phyloP scores from a whole-genome alignment of 768 basidiomycete genomes.

The Tephrocybe sp. region DNA sequence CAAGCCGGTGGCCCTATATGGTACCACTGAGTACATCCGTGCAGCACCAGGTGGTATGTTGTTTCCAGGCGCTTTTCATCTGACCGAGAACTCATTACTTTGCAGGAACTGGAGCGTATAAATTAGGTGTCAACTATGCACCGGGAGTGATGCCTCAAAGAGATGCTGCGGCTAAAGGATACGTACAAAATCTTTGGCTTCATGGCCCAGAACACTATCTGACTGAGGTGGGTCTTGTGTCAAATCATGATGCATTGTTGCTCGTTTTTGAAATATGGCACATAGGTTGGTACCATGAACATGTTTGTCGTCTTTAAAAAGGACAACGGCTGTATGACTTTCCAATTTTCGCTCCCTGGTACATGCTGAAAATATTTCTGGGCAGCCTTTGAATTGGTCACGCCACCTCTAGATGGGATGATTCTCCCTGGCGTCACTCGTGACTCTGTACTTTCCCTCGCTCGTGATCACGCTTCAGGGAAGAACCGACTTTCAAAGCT shows the following conservation, averaged over 20 bases:
- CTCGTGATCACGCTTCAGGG: slow-evolving; percentile 58
- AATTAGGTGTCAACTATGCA: slow-evolving; percentile 87
- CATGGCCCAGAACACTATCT: slow-evolving; percentile 66
- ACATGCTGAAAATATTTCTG: slow-evolving; percentile 15
- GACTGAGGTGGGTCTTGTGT: too few relatives aligned
- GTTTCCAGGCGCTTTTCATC: not conserved
- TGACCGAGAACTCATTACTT: not conserved
- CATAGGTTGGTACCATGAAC: slow-evolving; percentile 90
- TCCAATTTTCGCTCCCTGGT: not conserved
- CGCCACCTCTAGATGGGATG: slow-evolving; percentile 88
- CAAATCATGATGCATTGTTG: too few relatives aligned
- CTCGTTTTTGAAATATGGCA: too few relatives aligned
- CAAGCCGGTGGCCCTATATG: slow-evolving; percentile 88
- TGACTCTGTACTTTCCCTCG: slow-evolving; percentile 76
- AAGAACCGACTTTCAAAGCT: slow-evolving; percentile 46
- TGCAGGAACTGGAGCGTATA: slow-evolving; percentile 81
- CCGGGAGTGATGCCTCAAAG: slow-evolving; percentile 86
- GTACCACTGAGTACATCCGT: slow-evolving; percentile 80
- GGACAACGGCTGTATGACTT: slow-evolving; percentile 56
- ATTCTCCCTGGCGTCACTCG: slow-evolving; percentile 93
- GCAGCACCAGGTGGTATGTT: slow-evolving; percentile 82
- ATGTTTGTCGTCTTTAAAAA: slow-evolving; percentile 79
- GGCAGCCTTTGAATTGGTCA: slow-evolving; percentile 76
- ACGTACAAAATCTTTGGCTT: slow-evolving; percentile 89
- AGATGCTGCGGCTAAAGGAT: slow-evolving; percentile 71